phyloP scores from a whole-genome alignment of 2,329 filamentous ascomycete genomes.

The Penicillium polonicum region DNA sequence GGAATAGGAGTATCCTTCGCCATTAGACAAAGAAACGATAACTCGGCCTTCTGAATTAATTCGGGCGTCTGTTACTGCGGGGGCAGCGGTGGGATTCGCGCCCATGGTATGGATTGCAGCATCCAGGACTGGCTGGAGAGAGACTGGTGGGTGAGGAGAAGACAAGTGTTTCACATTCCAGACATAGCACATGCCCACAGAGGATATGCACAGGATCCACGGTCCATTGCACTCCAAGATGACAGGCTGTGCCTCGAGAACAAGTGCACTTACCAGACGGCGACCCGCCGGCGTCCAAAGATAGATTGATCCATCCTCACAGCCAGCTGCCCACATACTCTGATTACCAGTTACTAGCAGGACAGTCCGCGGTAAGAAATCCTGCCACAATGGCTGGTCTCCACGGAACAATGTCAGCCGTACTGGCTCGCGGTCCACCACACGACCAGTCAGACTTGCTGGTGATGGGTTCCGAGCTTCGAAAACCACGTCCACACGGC shows the following conservation, averaged over 20 bases:
- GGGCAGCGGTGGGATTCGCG: slow-evolving; percentile 73
- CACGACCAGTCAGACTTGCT: slow-evolving; percentile 58
- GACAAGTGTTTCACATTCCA: slow-evolving; percentile 86
- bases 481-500: slow-evolving; percentile 70
- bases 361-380: slow-evolving; percentile 82
- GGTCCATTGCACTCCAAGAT: slow-evolving; percentile 87
- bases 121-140: slow-evolving; percentile 83
- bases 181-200: slow-evolving; percentile 84
- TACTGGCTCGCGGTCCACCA: slow-evolving; percentile 73
- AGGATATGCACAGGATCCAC: slow-evolving; percentile 87
- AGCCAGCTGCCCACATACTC: slow-evolving; percentile 87
- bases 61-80: slow-evolving; percentile 85
- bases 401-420: slow-evolving; percentile 79
- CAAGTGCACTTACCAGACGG: slow-evolving; percentile 76
- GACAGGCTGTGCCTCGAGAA: slow-evolving; percentile 89
- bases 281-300: slow-evolving; percentile 91
- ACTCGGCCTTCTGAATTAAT: slow-evolving; percentile 85
- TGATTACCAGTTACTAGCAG: slow-evolving; percentile 89
- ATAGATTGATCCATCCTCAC: slow-evolving; percentile 87
- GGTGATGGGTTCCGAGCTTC: slow-evolving; percentile 81
- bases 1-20: slow-evolving; percentile 90
- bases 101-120: slow-evolving; percentile 77
- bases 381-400: slow-evolving; percentile 83
- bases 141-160: slow-evolving; percentile 85
- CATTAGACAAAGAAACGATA: slow-evolving; percentile 87